phyloP scores from a whole-genome alignment of 179 eudicot species.

The Patellifolia procumbens region DNA sequence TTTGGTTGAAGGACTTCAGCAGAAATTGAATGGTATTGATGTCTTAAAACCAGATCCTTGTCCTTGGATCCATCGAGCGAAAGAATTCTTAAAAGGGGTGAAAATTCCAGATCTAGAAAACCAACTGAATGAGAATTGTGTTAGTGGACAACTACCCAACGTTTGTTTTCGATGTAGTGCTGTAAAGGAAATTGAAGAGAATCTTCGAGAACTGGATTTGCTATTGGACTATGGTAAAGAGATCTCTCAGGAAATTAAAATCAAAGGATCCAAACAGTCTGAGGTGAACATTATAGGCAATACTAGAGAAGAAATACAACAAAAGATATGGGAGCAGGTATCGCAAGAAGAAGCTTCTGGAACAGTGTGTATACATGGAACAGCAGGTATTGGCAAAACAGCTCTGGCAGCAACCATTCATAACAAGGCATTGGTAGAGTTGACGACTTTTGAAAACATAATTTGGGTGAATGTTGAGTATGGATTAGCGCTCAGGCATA shows the following conservation, averaged over 20 bases:
- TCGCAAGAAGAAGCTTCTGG: constrained; percentile 21
- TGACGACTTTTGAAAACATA: constrained; percentile 35
- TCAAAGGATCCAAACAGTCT: constrained; percentile 34
- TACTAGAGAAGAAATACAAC: constrained; percentile 19
- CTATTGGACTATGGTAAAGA: constrained; percentile 27
- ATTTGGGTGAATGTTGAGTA: constrained; percentile 46
- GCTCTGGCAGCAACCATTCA: constrained; percentile 41
- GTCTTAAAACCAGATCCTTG: constrained; percentile 34
- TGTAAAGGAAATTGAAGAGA: constrained; percentile 29
- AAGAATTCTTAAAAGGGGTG: constrained; percentile 13
- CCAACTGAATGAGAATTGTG: constrained; percentile 22
- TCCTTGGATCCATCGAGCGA: constrained; percentile 29
- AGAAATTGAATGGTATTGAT: constrained; percentile 30
- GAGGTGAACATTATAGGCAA: constrained; percentile 24
- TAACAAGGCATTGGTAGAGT: constrained; percentile 38
- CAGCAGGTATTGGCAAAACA: constrained; percentile 58
- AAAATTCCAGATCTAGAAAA: constrained; percentile 20
- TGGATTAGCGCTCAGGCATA: constrained; percentile 35
- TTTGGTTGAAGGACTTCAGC: constrained; percentile 27
- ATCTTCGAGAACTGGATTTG: constrained; percentile 29
- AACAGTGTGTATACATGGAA: constrained; percentile 47
- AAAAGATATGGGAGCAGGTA: constrained; percentile 34
- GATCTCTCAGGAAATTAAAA: constrained; percentile 19
- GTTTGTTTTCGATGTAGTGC: constrained; percentile 26
- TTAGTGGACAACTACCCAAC: constrained; percentile 8